Base-by-base conservation (phyloP, 305 asterid genomes). In the Ilex paraguariensis region DNA sequence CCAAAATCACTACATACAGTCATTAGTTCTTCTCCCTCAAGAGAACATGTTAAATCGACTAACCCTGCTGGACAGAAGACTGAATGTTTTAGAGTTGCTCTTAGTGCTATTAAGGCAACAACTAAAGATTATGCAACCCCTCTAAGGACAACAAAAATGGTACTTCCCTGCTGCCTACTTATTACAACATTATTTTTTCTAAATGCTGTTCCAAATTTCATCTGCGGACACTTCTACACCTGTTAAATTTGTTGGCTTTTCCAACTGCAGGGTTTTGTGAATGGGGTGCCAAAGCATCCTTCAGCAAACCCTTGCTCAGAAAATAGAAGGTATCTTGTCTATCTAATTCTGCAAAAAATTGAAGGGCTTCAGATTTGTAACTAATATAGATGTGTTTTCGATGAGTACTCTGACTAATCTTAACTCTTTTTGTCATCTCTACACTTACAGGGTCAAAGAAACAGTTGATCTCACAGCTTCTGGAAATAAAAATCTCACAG, bases 401-500 rank as follows among this genome's bases (percentile, higher is more conserved):
- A 21, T 21, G 28, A 21, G 28, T 21, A 21, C 28, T 21, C 28
- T 21, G 28, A 21, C 28, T 21, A 21, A 21, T 21, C 2, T 21
- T 21, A 4, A 14, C n/a, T 12, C 28, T 52, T 16, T 40, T 68
- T 12, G 36, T 48, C 40, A 42, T 52, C 13, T 62, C 55, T 59
- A 17, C 33, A 69, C 48, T 40, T 64, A 31, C 95, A 91, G 96
- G 89, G 70, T 59, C 60, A 73, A 73, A 71, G 66, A 86, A 21
- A 78, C 90, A 5, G 69, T 31, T 69, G 81, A 80, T 71, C 62
- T 81, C 44, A 60, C 84, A 39, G 77, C 78, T 50, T 64, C 72
- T 33, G 88, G 95, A 72, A 84, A 79, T 81, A 87, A 82, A 87
- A 77, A 80, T 71, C 62, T 81, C 44, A 60, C 84, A 39, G 77